Evolutionary conservation across 371 early-diverging fungal genomes (phyloP), one percentile per base, ranked within the genome.

Genomic region (Actinomortierella ambigua): DNA sequence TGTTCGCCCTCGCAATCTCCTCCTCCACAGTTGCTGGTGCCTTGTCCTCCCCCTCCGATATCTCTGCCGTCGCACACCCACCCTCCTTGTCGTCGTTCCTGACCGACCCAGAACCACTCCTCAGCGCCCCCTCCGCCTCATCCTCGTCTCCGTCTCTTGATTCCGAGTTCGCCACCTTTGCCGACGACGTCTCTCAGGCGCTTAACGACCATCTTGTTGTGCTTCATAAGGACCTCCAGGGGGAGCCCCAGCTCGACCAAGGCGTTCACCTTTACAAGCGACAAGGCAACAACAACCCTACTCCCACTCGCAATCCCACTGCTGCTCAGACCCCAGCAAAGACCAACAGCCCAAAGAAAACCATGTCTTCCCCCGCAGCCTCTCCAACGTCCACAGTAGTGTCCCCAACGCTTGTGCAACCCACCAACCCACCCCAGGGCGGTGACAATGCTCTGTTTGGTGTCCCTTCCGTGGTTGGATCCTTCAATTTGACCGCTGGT

Each of bases 361-460:
- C 60, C 18, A 61, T 57, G 60, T 50, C 68, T 26, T 40, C 63
- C 7, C 17, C 70, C 18, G 18, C 57, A 3, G 24, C 51, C 52
- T 5, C 50, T 20, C 15, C 58, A 17, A n/a, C 58, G 4, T 11
- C 58, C 20, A 2, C 18, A 8, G 3, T 47, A 24, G 9, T 41
- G 4, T 40, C 42, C 26, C 63, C 64, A 18, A 43, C 62, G n/a
- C n/a, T 34, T 34, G 34, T 34, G 34, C n/a, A n/a, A n/a, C n/a
- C n/a, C 1, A 40, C 20, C 24, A 44, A 20, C n/a, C 61, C 56
- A 8, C 61, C 60, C 29, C n/a, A 57, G 11, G 64, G 64, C 40
- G 70, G 65, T 7, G 70, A 69, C 52, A 59, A 34, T 22, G 70
- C 70, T 5, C 47, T 69, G 18, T 69, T 69, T 52, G 70, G 70